Base-by-base conservation (phyloP, 1,284 basidiomycete genomes). In the Ustilago tritici region DNA sequence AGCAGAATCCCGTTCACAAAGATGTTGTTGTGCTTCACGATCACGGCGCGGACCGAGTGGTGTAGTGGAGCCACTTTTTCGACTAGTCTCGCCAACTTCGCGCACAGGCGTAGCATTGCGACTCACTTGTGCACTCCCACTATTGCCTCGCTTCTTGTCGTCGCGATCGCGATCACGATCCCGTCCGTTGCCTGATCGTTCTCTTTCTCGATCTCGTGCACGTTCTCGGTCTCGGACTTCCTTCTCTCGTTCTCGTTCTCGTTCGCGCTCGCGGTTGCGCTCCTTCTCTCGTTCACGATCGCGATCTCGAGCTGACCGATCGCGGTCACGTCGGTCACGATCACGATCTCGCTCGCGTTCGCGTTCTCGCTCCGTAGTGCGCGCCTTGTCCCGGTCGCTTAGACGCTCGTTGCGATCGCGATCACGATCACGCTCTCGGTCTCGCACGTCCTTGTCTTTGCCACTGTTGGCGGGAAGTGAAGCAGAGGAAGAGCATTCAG, bases 111-210 rank as follows among this genome's bases (percentile, higher is more conserved):
- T 76, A 14, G 60, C 65, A 49, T 73, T 69, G 2, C 69, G 61
- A 43, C 74, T 76, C 4, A 55, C 52, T 43, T 71, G 74, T 0
- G 61, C 74, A 54, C 64, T 76, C 4, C 62, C 60, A 36, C 59
- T 15, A 31, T 53, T 36, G 3, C 50, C 40, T 11, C 57, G 58
- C 54, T 64, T 57, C 31, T 61, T 43, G 8, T 77, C 66, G 3
- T 61, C 61, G 4, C 60, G 50, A 17, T 38, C 38, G 17, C 55
- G 19, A 40, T 40, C 55, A 17, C 55, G 55, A 31, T 56, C 55
- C 9, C 55, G 55, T 4, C 34, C 38, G 31, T 32, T 56, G 10
- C 23, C 38, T 43, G 14, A 14, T 31, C 40, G 55, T 17, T 41
- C 55, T 43, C 38, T 19, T 9, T 56, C 55, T 38, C 53, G 32